phyloP scores from a whole-genome alignment of 129 eudicot species.

The Smallanthus sonchifolius region DNA sequence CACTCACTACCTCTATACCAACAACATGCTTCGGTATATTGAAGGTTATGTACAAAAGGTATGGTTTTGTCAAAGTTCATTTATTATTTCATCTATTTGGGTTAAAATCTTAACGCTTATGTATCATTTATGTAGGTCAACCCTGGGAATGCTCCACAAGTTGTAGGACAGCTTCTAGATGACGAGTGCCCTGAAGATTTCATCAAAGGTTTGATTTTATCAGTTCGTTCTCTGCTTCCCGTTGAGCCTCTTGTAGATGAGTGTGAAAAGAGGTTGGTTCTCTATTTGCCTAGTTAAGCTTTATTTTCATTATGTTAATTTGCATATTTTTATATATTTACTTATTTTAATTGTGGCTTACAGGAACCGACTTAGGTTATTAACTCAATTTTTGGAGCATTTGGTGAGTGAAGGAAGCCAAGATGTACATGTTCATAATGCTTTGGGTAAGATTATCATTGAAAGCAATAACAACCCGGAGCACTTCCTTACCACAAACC shows the following conservation, averaged over 20 bases:
- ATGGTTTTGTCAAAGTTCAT: not conserved
- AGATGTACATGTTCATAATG: constrained; percentile 97
- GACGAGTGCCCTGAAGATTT: constrained; percentile 99
- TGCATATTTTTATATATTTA: constrained; percentile 20
- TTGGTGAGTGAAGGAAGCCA: constrained; percentile 99
- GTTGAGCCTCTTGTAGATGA: constrained; percentile 99
- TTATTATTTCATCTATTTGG: not conserved
- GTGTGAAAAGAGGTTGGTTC: constrained; percentile 85
- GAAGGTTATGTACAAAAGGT: constrained; percentile 99
- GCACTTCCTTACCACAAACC: constrained; percentile 98
- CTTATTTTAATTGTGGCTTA: constrained; percentile 14
- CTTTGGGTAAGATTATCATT: constrained; percentile 91
- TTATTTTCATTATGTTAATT: constrained; percentile 1
- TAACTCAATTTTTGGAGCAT: constrained; percentile 97
- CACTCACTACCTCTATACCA: constrained; percentile 87
- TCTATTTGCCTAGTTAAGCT: not conserved
- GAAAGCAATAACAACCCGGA: constrained; percentile 98
- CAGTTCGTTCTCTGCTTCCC: constrained; percentile 97
- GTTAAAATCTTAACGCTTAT: not conserved
- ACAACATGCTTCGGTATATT: constrained; percentile 97
- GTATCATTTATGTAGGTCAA: constrained; percentile 59
- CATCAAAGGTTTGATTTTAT: constrained; percentile 90
- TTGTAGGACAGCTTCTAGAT: constrained; percentile 95
- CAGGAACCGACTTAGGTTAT: constrained; percentile 96
- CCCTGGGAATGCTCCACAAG: constrained; percentile 98